Percentiles rank a stretch among this genome's conserved stretches.
Evolutionary conservation across 106 monocot genomes (phyloP).

Genomic region (Dendrobium nobile): DNA sequence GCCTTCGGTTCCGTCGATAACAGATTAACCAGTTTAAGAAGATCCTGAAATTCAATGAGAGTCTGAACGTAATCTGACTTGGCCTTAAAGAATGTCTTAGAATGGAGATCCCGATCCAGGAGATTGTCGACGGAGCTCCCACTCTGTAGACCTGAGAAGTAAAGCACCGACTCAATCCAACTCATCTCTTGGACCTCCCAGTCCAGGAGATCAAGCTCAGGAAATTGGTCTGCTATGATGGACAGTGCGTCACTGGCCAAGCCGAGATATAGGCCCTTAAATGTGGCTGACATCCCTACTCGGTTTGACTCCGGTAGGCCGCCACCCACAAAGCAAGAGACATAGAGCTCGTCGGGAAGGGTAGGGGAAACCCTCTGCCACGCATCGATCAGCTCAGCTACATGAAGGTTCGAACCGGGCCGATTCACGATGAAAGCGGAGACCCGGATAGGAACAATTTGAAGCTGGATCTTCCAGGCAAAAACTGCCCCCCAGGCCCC

Average conservation of each 20-base stretch:
- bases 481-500: conserved; percentile 50
- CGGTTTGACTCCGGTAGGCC: conserved; percentile 7
- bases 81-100: conserved; percentile 53
- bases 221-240: conserved; percentile 18
- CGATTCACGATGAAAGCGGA: conserved; percentile 33
- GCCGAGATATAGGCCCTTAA: conserved; percentile 48
- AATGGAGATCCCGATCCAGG: conserved; percentile 17
- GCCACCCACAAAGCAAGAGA: conserved; percentile 36
- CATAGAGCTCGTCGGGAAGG: conserved; percentile 54
- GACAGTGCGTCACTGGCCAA: neutral
- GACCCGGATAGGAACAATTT: conserved; percentile 26
- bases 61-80: conserved; percentile 57
- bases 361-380: conserved; percentile 44
- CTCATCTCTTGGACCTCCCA: conserved; percentile 35
- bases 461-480: conserved; percentile 46
- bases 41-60: conserved; percentile 10
- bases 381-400: conserved; percentile 32
- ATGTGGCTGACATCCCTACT: conserved; percentile 22
- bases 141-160: conserved; percentile 34
- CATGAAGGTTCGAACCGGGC: conserved; percentile 11
- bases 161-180: conserved; percentile 49
- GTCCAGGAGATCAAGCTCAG: conserved; percentile 13
- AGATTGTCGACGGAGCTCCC: conserved; percentile 32
- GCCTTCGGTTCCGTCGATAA: conserved; percentile 29
- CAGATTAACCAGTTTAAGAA: conserved; percentile 7